phyloP scores from a whole-genome alignment of 495 filamentous ascomycete genomes.

The Aspergillus carlsbadensis region DNA sequence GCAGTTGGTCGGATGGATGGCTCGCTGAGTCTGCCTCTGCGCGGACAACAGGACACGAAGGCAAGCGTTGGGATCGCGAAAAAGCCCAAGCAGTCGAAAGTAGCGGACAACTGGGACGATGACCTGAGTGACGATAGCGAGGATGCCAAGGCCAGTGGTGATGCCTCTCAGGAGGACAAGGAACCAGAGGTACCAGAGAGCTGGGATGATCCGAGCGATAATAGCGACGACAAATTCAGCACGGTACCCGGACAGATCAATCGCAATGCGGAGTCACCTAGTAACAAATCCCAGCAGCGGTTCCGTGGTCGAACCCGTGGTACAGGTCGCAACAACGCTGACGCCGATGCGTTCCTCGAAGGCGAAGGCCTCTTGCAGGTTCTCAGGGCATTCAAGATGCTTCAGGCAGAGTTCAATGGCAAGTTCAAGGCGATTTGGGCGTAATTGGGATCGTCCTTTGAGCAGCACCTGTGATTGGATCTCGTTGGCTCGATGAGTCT shows the following conservation, averaged over 20 bases:
- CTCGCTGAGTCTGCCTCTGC: neutral
- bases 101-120: conserved; percentile 24
- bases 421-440: conserved; percentile 63
- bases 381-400: conserved; percentile 47
- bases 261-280: neutral
- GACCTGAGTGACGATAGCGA: conserved; percentile 7
- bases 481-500: no score
- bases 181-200: no score
- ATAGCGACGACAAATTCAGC: neutral
- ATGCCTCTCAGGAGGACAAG: no score
- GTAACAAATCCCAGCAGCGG: no score
- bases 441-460: no score
- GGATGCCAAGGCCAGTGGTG: conserved; percentile 10
- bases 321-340: no score
- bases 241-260: neutral
- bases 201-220: neutral
- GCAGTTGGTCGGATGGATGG: neutral
- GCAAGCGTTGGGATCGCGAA: neutral
- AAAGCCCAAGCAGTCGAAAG: conserved; percentile 6
- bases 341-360: neutral
- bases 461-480: no score
- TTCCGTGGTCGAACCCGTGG: no score
- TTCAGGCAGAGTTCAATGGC: conserved; percentile 60
- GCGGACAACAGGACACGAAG: neutral
- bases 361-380: conserved; percentile 47